phyloP scores from a whole-genome alignment of 306 rosid genomes.

The Cucumis sativus region Cucumber_9930_V3 NC_026655.2:24551001-24551500 shows the following conservation, averaged over 20 bases:
- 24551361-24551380: slow-evolving; percentile 43
- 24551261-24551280: slow-evolving; percentile 6
- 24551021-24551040: too few relatives aligned
- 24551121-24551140: slow-evolving; percentile 8
- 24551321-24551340: slow-evolving; percentile 30
- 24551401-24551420: slow-evolving; percentile 21
- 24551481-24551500: slow-evolving; percentile 41
- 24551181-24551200: slow-evolving; percentile 14
- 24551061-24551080: too few relatives aligned
- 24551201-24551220: slow-evolving; percentile 48
- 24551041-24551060: too few relatives aligned
- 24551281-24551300: slow-evolving; percentile 13
- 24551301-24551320: slow-evolving; percentile 16
- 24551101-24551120: not conserved
- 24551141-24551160: slow-evolving; percentile 48
- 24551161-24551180: slow-evolving; percentile 21
- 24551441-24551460: slow-evolving; percentile 28
- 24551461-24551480: slow-evolving; percentile 42
- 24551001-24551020: too few relatives aligned
- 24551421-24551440: slow-evolving; percentile 11
- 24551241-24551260: slow-evolving; percentile 30
- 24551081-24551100: not conserved
- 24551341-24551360: slow-evolving; percentile 27
- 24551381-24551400: slow-evolving; percentile 28
- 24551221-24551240: slow-evolving; percentile 21